Evolutionary conservation across 208 protist genomes (phyloP).

Genomic region (Acanthamoeba royreba): DNA sequence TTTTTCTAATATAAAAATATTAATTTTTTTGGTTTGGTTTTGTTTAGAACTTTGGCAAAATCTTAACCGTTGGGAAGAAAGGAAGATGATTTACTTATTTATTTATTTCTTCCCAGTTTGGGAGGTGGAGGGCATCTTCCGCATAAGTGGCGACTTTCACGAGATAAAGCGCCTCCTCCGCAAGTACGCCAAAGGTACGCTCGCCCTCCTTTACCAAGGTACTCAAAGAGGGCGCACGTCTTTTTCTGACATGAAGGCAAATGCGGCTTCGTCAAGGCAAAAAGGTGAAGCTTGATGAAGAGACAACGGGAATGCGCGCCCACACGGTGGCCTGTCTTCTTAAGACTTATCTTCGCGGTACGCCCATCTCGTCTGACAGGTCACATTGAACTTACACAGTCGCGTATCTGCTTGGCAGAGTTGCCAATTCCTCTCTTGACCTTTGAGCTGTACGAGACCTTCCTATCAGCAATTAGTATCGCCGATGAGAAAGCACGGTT

Average conservation of each 20-base stretch:
- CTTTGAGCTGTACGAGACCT: background rate
- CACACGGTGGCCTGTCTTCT: background rate
- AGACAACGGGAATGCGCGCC: background rate
- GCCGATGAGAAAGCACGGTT: background rate
- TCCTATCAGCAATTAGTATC: background rate
- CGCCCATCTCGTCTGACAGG: background rate
- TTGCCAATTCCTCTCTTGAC: background rate
- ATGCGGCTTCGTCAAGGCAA: background rate
- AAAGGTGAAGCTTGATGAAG: background rate
- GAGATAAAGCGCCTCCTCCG: background rate
- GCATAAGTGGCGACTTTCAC: background rate
- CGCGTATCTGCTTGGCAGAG: background rate
- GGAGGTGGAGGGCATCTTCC: background rate
- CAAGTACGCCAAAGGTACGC: background rate
- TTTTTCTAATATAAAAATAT: background rate
- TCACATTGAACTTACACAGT: background rate
- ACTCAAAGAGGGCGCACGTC: background rate
- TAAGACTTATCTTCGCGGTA: constrained; percentile 9
- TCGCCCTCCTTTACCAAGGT: background rate
- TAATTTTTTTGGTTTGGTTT: background rate
- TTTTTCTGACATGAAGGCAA: background rate
- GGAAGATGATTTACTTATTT: background rate
- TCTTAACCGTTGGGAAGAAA: too few species aligned
- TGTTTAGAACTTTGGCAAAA: too few species aligned
- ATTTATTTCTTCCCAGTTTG: background rate